Conservation (phyloP, 2,329 filamentous ascomycete genomes). For the Penicillium decumbens region DNA sequence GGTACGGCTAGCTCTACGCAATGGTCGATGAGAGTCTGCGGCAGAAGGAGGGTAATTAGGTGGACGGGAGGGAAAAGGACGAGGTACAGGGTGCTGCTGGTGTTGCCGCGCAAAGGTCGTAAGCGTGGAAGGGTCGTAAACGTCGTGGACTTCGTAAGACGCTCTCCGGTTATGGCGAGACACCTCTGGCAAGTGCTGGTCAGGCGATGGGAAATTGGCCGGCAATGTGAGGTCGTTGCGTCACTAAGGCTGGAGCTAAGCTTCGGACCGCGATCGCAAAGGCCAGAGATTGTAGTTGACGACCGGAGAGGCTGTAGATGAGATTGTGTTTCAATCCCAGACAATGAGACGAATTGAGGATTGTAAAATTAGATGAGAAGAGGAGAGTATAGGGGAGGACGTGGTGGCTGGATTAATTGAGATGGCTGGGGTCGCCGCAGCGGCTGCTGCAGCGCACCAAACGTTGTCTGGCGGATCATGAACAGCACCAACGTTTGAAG, state of each 20-base stretch:
- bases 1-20: conserved; percentile 51
- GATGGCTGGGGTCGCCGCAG: conserved; percentile 38
- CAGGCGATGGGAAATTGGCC: conserved; percentile 23
- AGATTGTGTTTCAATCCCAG: conserved; percentile 3
- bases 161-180: conserved; percentile 39
- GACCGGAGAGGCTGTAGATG: conserved; percentile 3
- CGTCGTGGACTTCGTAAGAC: conserved; percentile 53
- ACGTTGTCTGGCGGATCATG: conserved; percentile 20
- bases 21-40: conserved; percentile 48
- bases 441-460: conserved; percentile 22
- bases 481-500: conserved; percentile 6
- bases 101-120: conserved; percentile 43
- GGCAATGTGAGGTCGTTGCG: conserved; percentile 33
- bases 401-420: conserved; percentile 38
- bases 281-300: background rate
- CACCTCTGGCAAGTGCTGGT: conserved; percentile 37
- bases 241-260: conserved; percentile 14
- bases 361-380: conserved; percentile 5
- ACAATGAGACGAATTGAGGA: conserved; percentile 5
- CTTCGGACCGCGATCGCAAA: conserved; percentile 16
- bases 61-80: conserved; percentile 45
- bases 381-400: conserved; percentile 12
- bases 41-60: conserved; percentile 48
- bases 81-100: conserved; percentile 43
- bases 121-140: conserved; percentile 48